A percentile compares a stretch with the other conserved stretches of the same genome.
These are phyloP conservation scores for Helianthus tuberosus DNA, from an alignment of 129 eudicot species.

Conservation along the genomic window DNA sequence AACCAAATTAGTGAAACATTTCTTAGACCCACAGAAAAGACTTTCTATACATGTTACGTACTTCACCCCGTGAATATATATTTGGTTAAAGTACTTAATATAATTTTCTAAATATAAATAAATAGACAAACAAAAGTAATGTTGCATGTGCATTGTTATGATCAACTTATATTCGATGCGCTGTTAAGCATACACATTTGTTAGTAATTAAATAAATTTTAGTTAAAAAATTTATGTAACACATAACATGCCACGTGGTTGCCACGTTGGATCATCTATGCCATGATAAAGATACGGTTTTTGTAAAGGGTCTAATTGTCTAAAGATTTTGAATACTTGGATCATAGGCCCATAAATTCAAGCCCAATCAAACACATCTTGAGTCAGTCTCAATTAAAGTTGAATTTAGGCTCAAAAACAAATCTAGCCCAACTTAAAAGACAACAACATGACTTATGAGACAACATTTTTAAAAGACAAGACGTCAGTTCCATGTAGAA, in stretches of 20 bases:
- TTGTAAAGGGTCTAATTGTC: too few species aligned
- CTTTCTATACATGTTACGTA: conserved; percentile 10
- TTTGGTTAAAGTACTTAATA: conserved; percentile 12
- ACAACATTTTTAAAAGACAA: too few species aligned
- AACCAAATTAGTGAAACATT: background rate
- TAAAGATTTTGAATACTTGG: background rate
- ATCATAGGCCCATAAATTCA: background rate
- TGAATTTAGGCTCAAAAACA: conserved; percentile 1
- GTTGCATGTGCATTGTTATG: conserved; percentile 33
- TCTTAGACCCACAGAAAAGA: background rate
- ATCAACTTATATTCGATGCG: background rate
- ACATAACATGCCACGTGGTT: conserved; percentile 17
- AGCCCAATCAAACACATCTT: background rate
- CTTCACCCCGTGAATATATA: conserved; percentile 10
- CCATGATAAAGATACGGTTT: too few species aligned
- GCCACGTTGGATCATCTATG: background rate
- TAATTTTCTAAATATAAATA: conserved; percentile 4
- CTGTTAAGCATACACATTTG: conserved; percentile 6
- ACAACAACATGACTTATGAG: background rate
- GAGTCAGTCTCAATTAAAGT: conserved; percentile 3
- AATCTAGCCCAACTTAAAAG: conserved; percentile 13
- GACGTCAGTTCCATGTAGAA: conserved; percentile 3
- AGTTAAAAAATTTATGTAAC: background rate
- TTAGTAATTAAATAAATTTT: background rate
- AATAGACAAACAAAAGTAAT: conserved; percentile 14